Conservation (phyloP, 2,329 filamentous ascomycete genomes). For the Chrysoporthe puriensis region DNA sequence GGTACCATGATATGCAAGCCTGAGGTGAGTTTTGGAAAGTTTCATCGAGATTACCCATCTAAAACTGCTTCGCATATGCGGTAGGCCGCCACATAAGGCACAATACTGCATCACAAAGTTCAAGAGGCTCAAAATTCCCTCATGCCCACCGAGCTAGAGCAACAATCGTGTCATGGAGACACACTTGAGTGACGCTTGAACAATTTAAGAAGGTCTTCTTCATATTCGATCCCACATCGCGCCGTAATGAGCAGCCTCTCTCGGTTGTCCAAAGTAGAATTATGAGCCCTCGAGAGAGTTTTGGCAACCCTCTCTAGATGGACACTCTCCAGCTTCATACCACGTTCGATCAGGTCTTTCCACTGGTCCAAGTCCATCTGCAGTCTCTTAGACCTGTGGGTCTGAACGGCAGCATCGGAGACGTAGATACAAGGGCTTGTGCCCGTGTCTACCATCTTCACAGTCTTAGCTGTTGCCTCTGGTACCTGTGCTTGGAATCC, state of each 20-base stretch:
- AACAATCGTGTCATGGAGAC: neutral
- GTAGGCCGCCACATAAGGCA: too few species aligned
- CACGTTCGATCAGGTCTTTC: neutral
- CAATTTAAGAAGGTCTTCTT: neutral
- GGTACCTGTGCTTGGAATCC: neutral
- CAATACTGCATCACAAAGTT: too few species aligned
- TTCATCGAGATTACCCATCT: too few species aligned
- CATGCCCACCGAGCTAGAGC: too few species aligned
- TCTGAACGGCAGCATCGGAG: neutral
- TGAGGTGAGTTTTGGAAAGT: too few species aligned
- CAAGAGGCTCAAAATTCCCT: too few species aligned
- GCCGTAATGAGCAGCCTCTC: slow-evolving; percentile 4
- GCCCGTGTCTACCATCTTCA: slow-evolving; percentile 3
- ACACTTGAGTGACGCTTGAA: neutral
- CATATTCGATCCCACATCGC: neutral
- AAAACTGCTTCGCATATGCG: too few species aligned
- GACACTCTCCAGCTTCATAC: neutral
- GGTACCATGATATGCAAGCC: too few species aligned
- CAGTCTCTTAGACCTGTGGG: neutral
- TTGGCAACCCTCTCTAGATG: slow-evolving; percentile 2
- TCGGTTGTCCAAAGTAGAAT: neutral
- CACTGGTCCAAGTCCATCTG: slow-evolving; percentile 5
- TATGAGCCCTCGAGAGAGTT: neutral
- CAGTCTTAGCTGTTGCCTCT: neutral
- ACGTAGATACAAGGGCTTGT: neutral